Percentiles rank a stretch among this genome's conserved stretches.
Evolutionary conservation across 225 moss, liverwort and hornwort species (phyloP).

Genomic region (Straminergon stramineum): DNA sequence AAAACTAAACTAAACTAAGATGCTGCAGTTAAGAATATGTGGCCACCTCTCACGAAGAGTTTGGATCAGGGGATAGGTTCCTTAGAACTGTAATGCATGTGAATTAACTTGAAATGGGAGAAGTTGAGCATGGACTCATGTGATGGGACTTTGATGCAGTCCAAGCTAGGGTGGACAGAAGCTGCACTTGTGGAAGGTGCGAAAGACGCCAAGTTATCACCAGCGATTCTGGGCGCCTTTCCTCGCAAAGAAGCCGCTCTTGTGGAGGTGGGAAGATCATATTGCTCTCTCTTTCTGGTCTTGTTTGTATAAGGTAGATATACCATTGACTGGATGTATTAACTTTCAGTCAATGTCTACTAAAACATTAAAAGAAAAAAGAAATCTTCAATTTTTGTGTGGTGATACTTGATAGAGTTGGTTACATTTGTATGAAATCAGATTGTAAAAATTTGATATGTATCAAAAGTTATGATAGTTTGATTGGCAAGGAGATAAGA

Average conservation of each 20-base stretch:
- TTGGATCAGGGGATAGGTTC: neutral
- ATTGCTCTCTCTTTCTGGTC: neutral
- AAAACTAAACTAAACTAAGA: neutral
- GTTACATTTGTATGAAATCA: neutral
- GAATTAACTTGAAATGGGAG: neutral
- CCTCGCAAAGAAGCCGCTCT: conserved; percentile 77
- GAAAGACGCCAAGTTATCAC: conserved; percentile 67
- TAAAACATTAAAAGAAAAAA: neutral
- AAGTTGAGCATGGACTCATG: neutral
- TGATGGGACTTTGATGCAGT: conserved; percentile 34
- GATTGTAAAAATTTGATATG: neutral
- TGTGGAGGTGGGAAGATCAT: conserved; percentile 51
- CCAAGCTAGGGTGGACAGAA: conserved; percentile 83
- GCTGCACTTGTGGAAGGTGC: conserved; percentile 78
- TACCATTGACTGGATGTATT: neutral
- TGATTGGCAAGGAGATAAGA: neutral
- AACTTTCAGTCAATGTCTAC: neutral
- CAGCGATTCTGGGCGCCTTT: conserved; percentile 71
- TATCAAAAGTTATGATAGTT: neutral
- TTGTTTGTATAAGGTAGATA: neutral
- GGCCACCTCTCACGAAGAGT: neutral
- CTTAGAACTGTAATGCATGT: neutral
- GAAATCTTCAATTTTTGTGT: neutral
- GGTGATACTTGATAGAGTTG: neutral
- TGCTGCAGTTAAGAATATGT: neutral